A percentile compares a stretch with the other conserved stretches of the same genome.
Conservation (phyloP, 2,329 filamentous ascomycete genomes). For the Pseudogymnoascus sp. region DNA sequence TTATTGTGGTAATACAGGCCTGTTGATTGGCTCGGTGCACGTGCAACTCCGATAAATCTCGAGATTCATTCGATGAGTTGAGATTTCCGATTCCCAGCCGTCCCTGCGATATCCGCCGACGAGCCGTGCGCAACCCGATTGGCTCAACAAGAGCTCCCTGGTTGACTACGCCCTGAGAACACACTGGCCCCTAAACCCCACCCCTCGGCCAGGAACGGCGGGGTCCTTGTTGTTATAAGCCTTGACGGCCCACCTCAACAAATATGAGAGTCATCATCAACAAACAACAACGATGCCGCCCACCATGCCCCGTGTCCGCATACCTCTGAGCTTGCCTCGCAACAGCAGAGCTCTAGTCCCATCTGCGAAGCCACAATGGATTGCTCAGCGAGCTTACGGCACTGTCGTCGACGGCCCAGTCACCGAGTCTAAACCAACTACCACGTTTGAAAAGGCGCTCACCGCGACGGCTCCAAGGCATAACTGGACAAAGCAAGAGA, state of each 20-base stretch:
- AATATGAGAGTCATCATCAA: slow-evolving; percentile 13
- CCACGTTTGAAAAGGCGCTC: slow-evolving; percentile 38
- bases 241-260: slow-evolving; percentile 13
- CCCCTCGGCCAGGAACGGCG: slow-evolving; percentile 19
- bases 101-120: slow-evolving; percentile 1
- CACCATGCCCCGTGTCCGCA: slow-evolving; percentile 26
- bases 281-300: slow-evolving; percentile 25
- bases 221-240: slow-evolving; percentile 16
- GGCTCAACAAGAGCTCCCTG: neutral
- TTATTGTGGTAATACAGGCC: neutral
- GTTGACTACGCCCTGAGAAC: neutral
- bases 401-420: slow-evolving; percentile 8
- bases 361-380: slow-evolving; percentile 19
- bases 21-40: neutral
- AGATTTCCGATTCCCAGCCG: neutral
- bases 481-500: slow-evolving; percentile 75
- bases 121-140: slow-evolving; percentile 1
- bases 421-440: neutral
- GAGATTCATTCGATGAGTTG: neutral
- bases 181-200: neutral
- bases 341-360: slow-evolving; percentile 39
- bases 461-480: slow-evolving; percentile 54
- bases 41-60: neutral
- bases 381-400: slow-evolving; percentile 19
- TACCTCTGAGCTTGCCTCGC: slow-evolving; percentile 30